phyloP scores from a whole-genome alignment of 2,329 filamentous ascomycete genomes.

The Neocucurbitaria cava region DNA sequence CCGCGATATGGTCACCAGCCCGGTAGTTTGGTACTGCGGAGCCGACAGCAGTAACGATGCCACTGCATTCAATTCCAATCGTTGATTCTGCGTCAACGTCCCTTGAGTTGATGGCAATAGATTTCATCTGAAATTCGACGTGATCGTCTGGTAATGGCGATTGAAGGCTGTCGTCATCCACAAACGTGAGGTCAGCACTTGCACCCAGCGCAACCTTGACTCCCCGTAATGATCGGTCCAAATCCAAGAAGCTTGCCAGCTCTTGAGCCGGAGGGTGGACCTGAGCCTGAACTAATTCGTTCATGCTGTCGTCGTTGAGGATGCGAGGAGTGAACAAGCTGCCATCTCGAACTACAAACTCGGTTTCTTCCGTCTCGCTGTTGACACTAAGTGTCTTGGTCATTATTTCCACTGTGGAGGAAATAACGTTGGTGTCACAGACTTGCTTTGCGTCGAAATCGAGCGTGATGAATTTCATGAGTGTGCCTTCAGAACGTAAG shows the following conservation, averaged over 20 bases:
- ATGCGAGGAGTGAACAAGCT: constrained; percentile 16
- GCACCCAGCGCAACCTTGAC: constrained; percentile 18
- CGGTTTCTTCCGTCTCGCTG: constrained; percentile 7
- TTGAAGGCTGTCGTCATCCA: constrained; percentile 15
- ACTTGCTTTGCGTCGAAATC: constrained; percentile 5
- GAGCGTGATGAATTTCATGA: constrained; percentile 16
- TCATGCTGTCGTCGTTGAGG: constrained; percentile 26
- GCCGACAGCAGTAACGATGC: constrained; percentile 17
- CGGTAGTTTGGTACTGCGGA: constrained; percentile 21
- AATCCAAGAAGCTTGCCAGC: constrained; percentile 16
- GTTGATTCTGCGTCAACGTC: not conserved
- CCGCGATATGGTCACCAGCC: constrained; percentile 34
- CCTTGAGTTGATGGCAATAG: constrained; percentile 23
- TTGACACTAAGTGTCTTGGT: not conserved
- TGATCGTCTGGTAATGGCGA: constrained; percentile 19
- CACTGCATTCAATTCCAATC: constrained; percentile 21
- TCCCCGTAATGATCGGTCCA: constrained; percentile 18
- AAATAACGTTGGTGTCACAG: not conserved
- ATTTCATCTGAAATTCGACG: constrained; percentile 47
- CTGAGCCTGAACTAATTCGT: constrained; percentile 30
- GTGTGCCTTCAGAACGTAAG: constrained; percentile 16
- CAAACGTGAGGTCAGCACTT: constrained; percentile 25
- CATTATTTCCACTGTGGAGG: not conserved
- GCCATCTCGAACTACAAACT: constrained; percentile 9
- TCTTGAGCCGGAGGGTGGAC: constrained; percentile 25